A percentile compares a stretch with the other conserved stretches of the same genome.
Conservation (phyloP, 768 basidiomycete species). For the Suillus spraguei region DNA sequence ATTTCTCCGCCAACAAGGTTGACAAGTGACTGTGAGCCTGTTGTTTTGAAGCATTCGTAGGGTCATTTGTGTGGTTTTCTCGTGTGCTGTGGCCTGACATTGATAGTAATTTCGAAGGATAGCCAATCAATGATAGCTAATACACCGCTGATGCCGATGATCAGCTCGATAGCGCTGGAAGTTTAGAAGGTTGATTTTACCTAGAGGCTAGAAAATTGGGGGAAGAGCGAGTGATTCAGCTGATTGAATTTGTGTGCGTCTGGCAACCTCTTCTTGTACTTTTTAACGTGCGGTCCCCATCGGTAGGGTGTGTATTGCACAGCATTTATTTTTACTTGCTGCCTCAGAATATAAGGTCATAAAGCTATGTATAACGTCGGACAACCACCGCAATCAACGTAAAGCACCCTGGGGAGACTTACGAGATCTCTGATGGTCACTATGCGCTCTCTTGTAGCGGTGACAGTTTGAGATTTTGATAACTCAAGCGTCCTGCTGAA, state of each 20-base stretch:
- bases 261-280: neutral
- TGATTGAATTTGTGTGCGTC: neutral
- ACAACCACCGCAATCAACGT: no score
- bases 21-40: no score
- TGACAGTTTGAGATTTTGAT: no score
- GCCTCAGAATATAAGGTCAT: no score
- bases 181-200: neutral
- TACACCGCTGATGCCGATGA: no score
- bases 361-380: no score
- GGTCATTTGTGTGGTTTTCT: neutral
- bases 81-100: neutral
- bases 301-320: neutral
- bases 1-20: no score
- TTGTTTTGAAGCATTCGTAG: neutral
- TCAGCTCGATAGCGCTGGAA: neutral
- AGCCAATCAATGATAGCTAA: neutral
- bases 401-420: no score
- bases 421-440: no score
- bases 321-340: neutral
- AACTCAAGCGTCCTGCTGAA: no score
- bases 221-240: neutral
- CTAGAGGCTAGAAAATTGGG: neutral
- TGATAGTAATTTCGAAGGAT: neutral
- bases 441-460: no score
- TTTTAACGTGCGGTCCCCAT: no score